A percentile compares a stretch with the other conserved stretches of the same genome.
phyloP scores from a whole-genome alignment of 306 rosid species.

The Styphnolobium japonicum region DNA sequence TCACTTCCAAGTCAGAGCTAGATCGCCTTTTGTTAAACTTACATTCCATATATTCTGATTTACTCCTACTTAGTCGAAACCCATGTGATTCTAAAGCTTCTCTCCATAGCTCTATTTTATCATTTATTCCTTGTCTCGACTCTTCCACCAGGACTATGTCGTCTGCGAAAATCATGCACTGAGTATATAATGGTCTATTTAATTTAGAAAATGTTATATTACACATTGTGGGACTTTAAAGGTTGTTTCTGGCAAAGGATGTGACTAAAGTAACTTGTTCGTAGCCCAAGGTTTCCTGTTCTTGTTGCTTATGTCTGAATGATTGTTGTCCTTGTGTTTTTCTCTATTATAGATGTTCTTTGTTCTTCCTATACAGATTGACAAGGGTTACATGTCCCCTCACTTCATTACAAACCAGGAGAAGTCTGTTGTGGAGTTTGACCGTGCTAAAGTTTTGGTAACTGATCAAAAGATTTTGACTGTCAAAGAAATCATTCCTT shows the following conservation, averaged over 20 bases:
- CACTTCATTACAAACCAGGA: conserved; percentile 91
- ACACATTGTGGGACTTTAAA: neutral
- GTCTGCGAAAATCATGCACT: too few species aligned
- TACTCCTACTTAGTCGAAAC: too few species aligned
- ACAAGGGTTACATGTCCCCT: conserved; percentile 91
- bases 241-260: neutral
- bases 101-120: too few species aligned
- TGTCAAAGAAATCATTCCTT: conserved; percentile 76
- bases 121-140: too few species aligned
- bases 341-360: neutral
- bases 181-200: neutral
- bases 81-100: too few species aligned
- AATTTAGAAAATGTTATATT: neutral
- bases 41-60: too few species aligned
- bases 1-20: too few species aligned
- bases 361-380: conserved; percentile 57
- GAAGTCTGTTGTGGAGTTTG: conserved; percentile 83
- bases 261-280: neutral
- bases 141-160: too few species aligned
- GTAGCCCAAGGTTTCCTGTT: neutral
- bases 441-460: conserved; percentile 78
- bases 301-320: conserved; percentile 3
- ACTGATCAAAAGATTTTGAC: conserved; percentile 86
- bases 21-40: too few species aligned
- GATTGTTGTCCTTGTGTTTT: neutral